A percentile compares a stretch with the other conserved stretches of the same genome.
Conservation (phyloP, 1,284 basidiomycete genomes). For the Coriolopsis trogii region DNA sequence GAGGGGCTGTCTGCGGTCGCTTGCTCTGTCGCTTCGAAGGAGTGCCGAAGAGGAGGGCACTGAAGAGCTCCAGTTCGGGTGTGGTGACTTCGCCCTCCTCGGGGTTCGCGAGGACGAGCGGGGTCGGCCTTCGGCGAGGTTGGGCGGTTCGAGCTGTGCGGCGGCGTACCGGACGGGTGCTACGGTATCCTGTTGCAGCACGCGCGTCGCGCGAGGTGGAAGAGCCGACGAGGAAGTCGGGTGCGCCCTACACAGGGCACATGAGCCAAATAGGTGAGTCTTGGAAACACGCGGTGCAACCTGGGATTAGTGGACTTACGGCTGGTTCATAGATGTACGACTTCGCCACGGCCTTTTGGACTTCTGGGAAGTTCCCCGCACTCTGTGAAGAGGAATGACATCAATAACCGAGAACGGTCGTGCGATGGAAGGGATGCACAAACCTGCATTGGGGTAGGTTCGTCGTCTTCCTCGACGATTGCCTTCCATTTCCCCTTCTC, state of each 20-base stretch:
- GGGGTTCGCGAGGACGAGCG: constrained; percentile 21
- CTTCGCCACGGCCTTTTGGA: constrained; percentile 8
- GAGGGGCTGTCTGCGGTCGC: constrained; percentile 12
- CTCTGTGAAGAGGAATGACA: constrained; percentile 1
- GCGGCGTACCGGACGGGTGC: constrained; percentile 1
- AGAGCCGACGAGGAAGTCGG: constrained; percentile 28
- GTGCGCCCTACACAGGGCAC: constrained; percentile 21
- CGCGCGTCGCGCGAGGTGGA: constrained; percentile 25
- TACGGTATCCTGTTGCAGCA: constrained; percentile 20
- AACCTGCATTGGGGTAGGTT: constrained; percentile 8
- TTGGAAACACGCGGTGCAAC: neutral
- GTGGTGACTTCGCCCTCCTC: constrained; percentile 11
- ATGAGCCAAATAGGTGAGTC: neutral
- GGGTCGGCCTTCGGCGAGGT: constrained; percentile 15
- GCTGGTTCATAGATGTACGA: constrained; percentile 27
- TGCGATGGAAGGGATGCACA: neutral
- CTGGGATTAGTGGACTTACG: constrained; percentile 16
- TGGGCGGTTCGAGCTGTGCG: neutral
- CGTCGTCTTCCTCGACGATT: constrained; percentile 15
- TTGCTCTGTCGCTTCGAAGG: neutral
- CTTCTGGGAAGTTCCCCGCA: neutral
- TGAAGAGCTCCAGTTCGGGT: constrained; percentile 3
- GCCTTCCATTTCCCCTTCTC: constrained; percentile 30
- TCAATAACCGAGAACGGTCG: constrained; percentile 3
- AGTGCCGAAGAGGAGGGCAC: constrained; percentile 4